Percentiles rank a stretch among this genome's conserved stretches.
phyloP scores from a whole-genome alignment of 495 filamentous ascomycete genomes.

The Penicillium coffeae region DNA sequence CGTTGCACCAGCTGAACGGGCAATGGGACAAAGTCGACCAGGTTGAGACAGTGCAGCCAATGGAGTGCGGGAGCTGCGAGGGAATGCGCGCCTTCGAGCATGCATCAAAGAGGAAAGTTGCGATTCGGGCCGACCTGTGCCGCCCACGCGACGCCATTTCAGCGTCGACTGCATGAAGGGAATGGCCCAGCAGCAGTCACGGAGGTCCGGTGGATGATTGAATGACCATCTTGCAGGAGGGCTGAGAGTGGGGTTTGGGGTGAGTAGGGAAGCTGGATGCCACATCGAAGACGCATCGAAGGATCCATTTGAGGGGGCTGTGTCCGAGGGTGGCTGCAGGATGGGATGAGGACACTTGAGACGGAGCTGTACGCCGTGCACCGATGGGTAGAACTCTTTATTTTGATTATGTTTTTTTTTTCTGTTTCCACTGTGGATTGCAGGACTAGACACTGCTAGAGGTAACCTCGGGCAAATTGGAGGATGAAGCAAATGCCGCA shows the following conservation, averaged over 20 bases:
- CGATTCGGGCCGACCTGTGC: conserved; percentile 8
- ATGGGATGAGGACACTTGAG: conserved; percentile 7
- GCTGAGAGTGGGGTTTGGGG: conserved; percentile 1
- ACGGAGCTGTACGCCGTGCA: neutral
- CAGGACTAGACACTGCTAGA: too few species aligned
- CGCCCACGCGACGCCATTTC: conserved; percentile 13
- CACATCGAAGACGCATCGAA: conserved; percentile 42
- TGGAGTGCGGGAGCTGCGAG: too few species aligned
- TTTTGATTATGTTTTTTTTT: too few species aligned
- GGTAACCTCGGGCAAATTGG: too few species aligned
- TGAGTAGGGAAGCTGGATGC: conserved; percentile 12
- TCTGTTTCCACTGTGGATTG: too few species aligned
- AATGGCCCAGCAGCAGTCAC: conserved; percentile 4
- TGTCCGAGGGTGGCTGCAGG: conserved; percentile 16
- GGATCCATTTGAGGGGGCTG: conserved; percentile 22
- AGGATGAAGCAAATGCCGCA: too few species aligned
- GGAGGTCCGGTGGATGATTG: conserved; percentile 15
- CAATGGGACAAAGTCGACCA: neutral
- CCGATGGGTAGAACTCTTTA: too few species aligned
- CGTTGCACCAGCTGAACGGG: conserved; percentile 6
- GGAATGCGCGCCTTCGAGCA: neutral
- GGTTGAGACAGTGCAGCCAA: neutral
- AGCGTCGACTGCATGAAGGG: neutral
- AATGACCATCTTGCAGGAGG: conserved; percentile 18
- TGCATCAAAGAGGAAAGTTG: conserved; percentile 2